phyloP scores from a whole-genome alignment of 2,329 filamentous ascomycete genomes.

The Reticulascus tulasneorum region DNA sequence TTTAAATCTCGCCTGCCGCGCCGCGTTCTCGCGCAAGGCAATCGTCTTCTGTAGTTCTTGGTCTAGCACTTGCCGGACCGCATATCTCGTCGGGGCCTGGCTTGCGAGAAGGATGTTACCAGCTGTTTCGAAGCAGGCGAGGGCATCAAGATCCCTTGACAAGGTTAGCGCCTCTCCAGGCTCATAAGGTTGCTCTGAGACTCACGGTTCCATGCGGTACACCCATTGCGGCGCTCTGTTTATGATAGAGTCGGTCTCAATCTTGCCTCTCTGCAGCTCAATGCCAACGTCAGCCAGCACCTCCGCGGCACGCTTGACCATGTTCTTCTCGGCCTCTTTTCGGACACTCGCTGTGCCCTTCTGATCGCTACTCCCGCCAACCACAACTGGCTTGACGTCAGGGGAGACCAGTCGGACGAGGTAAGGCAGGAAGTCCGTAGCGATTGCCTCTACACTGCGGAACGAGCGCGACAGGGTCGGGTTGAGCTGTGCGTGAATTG shows the following conservation, averaged over 20 bases:
- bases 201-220: conserved; percentile 92
- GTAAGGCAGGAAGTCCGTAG: conserved; percentile 80
- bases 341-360: conserved; percentile 77
- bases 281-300: conserved; percentile 82
- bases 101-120: conserved; percentile 49
- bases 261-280: conserved; percentile 71
- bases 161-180: conserved; percentile 5
- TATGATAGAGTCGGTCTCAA: conserved; percentile 63
- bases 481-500: conserved; percentile 68
- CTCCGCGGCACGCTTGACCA: conserved; percentile 75
- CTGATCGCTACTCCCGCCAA: conserved; percentile 64
- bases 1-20: conserved; percentile 61
- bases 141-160: conserved; percentile 64
- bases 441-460: conserved; percentile 71
- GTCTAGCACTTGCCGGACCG: conserved; percentile 87
- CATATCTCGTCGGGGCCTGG: conserved; percentile 77
- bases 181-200: conserved; percentile 20
- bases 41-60: conserved; percentile 80
- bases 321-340: conserved; percentile 76
- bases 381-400: conserved; percentile 84
- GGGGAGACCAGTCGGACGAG: conserved; percentile 80
- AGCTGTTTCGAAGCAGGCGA: conserved; percentile 71
- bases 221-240: conserved; percentile 68
- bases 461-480: conserved; percentile 72
- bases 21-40: conserved; percentile 59